phyloP scores from a whole-genome alignment of 805 yeast species.

The Debaryomyces castellii region DNA sequence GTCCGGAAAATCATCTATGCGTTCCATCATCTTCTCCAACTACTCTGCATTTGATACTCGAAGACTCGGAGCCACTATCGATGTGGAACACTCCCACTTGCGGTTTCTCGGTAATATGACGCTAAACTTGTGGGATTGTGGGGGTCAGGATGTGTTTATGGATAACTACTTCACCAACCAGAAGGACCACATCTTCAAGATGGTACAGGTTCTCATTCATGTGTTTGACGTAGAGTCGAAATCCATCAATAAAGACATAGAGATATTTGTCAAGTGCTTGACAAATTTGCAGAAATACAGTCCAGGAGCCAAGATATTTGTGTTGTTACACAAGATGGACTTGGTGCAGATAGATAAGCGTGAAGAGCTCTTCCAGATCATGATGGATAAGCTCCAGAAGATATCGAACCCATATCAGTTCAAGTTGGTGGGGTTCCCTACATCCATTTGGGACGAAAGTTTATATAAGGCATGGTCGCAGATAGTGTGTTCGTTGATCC shows the following conservation, averaged over 20 bases:
- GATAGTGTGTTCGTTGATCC: conserved; percentile 91
- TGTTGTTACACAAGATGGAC: conserved; percentile 94
- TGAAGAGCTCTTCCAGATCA: conserved; percentile 76
- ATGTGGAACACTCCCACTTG: conserved; percentile 95
- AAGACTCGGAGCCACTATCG: conserved; percentile 94
- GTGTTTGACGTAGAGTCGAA: conserved; percentile 95
- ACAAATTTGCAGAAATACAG: conserved; percentile 79
- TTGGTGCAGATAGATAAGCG: conserved; percentile 84
- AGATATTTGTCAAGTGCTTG: conserved; percentile 81
- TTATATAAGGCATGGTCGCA: conserved; percentile 96
- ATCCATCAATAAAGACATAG: conserved; percentile 89
- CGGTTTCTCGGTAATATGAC: conserved; percentile 95
- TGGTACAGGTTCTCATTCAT: conserved; percentile 93
- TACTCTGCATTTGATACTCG: conserved; percentile 97
- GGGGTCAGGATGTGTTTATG: conserved; percentile 96
- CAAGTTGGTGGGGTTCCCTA: conserved; percentile 80
- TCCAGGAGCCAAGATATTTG: conserved; percentile 90
- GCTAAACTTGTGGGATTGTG: conserved; percentile 95
- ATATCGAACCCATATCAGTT: conserved; percentile 68
- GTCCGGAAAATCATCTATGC: conserved; percentile 96
- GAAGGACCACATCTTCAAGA: conserved; percentile 87
- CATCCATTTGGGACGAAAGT: conserved; percentile 97
- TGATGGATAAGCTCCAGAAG: conserved; percentile 78
- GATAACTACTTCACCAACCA: conserved; percentile 89
- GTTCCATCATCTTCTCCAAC: conserved; percentile 92